These are phyloP conservation scores for Chlamydomonas sp. DNA, from an alignment of 139 green algal species.

Conservation along the genomic window DNA sequence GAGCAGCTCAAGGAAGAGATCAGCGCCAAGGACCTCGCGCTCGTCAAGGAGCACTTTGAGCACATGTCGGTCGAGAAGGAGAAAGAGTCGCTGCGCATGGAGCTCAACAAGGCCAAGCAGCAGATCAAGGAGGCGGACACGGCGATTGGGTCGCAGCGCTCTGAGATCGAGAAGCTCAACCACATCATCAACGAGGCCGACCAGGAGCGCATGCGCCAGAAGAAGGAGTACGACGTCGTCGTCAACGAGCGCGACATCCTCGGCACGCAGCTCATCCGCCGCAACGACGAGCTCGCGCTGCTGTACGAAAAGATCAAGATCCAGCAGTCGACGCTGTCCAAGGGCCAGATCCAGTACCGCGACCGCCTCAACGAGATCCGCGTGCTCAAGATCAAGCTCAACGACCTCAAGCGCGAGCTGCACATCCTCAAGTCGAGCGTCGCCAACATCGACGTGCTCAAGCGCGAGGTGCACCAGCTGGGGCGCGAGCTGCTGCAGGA, in stretches of 20 bases:
- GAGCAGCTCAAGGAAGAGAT: slow-evolving; percentile 89
- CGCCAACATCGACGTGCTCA: slow-evolving; percentile 78
- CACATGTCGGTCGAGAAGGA: slow-evolving; percentile 91
- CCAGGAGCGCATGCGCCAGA: slow-evolving; percentile 68
- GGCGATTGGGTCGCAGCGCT: slow-evolving; percentile 51
- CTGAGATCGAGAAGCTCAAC: slow-evolving; percentile 77
- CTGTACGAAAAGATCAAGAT: slow-evolving; percentile 95
- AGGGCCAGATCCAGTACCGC: slow-evolving; percentile 84
- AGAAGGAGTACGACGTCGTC: slow-evolving; percentile 85
- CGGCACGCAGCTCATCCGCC: slow-evolving; percentile 66
- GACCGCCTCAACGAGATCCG: slow-evolving; percentile 83
- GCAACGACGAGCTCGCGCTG: slow-evolving; percentile 88
- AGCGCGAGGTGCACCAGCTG: slow-evolving; percentile 81
- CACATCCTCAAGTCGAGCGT: slow-evolving; percentile 67
- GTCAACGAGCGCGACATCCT: slow-evolving; percentile 84
- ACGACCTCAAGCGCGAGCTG: slow-evolving; percentile 75
- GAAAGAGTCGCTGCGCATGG: slow-evolving; percentile 70
- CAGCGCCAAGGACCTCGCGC: slow-evolving; percentile 64
- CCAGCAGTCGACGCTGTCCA: slow-evolving; percentile 72
- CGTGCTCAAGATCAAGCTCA: slow-evolving; percentile 80
- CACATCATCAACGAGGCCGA: slow-evolving; percentile 71
- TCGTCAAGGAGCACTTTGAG: slow-evolving; percentile 87
- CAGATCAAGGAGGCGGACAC: slow-evolving; percentile 75
- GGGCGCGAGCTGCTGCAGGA: slow-evolving; percentile 69
- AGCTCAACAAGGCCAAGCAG: slow-evolving; percentile 71